Evolutionary conservation across 768 basidiomycete genomes (phyloP).

Genomic region (Tylopilus cervinicoccineus): DNA sequence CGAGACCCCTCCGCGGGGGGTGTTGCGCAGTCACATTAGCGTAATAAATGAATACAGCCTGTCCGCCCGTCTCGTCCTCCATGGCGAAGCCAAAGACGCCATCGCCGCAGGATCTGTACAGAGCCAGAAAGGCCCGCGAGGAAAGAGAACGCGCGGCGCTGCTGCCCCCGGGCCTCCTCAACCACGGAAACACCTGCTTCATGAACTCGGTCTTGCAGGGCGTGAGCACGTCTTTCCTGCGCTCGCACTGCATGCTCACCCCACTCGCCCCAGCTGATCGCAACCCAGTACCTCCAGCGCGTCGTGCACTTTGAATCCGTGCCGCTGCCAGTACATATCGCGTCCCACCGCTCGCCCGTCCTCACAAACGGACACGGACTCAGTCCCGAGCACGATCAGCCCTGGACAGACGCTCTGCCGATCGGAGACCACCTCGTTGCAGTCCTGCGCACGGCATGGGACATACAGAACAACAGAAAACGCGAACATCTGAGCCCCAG

Average conservation of each 20-base stretch:
- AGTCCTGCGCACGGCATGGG: conserved; percentile 62
- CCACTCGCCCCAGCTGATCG: conserved; percentile 48
- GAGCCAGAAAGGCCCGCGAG: conserved; percentile 54
- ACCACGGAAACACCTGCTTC: conserved; percentile 91
- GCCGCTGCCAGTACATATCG: conserved; percentile 37
- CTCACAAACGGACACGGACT: conserved; percentile 58
- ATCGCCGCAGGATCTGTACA: conserved; percentile 62
- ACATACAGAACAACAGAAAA: conserved; percentile 46
- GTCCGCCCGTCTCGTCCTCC: background rate
- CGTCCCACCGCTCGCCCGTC: conserved; percentile 56
- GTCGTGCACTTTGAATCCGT: conserved; percentile 54
- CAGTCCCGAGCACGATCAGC: conserved; percentile 48
- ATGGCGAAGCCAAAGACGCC: conserved; percentile 53
- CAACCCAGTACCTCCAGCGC: conserved; percentile 57
- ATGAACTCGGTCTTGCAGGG: conserved; percentile 95
- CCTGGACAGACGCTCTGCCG: conserved; percentile 59
- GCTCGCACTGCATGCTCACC: background rate
- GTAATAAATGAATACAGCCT: too few relatives aligned
- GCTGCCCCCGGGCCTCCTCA: conserved; percentile 70
- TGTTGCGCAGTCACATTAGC: too few relatives aligned
- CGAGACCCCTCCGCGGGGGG: conserved; percentile 13
- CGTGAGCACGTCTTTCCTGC: conserved; percentile 37
- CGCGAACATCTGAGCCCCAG: conserved; percentile 61
- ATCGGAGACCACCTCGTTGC: conserved; percentile 66
- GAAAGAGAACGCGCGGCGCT: conserved; percentile 57